phyloP scores from a whole-genome alignment of 1,139 yeast genomes.

The Pichia sorboxylosa region DNA sequence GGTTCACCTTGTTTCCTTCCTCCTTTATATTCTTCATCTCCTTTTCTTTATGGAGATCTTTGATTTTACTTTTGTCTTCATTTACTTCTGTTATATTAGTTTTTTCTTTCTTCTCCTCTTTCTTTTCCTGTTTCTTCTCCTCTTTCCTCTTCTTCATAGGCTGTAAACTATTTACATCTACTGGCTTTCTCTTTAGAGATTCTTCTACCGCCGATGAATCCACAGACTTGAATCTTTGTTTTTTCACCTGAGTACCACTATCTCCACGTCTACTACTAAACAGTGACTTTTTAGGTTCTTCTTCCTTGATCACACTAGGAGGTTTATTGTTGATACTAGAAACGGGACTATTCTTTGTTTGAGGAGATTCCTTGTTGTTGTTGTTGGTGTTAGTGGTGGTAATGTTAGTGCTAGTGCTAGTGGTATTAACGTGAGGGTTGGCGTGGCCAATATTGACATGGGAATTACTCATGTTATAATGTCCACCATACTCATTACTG shows the following conservation, averaged over 20 bases:
- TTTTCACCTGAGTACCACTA: not conserved
- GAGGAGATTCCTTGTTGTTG: no score
- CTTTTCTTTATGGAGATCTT: no score
- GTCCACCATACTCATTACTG: slow-evolving; percentile 5
- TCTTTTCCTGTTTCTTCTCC: not conserved
- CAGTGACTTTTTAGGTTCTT: no score
- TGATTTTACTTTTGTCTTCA: not conserved
- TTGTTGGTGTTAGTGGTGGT: no score
- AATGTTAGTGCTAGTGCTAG: no score
- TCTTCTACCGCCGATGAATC: not conserved
- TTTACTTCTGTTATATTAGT: not conserved
- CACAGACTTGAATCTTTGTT: not conserved
- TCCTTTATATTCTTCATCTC: not conserved
- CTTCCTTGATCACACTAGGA: no score
- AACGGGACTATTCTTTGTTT: no score
- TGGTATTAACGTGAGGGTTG: no score
- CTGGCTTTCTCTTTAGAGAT: slow-evolving; percentile 1
- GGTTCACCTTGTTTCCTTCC: not conserved
- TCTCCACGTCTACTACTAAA: no score
- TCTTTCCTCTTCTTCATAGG: slow-evolving; percentile 6
- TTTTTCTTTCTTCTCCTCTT: not conserved
- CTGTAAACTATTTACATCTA: slow-evolving; percentile 9
- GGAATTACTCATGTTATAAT: slow-evolving; percentile 3
- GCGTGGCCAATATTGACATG: slow-evolving; percentile 2
- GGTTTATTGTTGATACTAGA: no score